These are phyloP conservation scores for Geranomyces michiganensis DNA, from an alignment of 192 early-diverging fungal species.

Conservation along the genomic window DNA sequence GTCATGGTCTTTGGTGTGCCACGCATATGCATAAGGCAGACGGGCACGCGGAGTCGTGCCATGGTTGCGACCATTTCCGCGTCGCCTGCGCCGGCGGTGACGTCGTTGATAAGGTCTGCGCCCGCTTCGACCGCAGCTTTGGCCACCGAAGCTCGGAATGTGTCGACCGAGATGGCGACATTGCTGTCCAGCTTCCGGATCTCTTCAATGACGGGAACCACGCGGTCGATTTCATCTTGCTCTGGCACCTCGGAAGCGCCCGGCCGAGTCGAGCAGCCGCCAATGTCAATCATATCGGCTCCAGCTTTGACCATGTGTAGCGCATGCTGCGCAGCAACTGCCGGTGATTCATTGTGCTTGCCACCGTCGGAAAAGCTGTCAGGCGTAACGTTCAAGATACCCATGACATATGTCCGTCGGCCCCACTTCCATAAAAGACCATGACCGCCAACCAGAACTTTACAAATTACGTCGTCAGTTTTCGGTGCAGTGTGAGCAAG, in stretches of 20 bases:
- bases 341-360: constrained; percentile 52
- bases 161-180: constrained; percentile 91
- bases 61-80: constrained; percentile 77
- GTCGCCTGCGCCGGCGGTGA: constrained; percentile 82
- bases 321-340: constrained; percentile 70
- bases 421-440: constrained; percentile 60
- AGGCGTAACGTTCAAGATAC: constrained; percentile 95
- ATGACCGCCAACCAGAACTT: constrained; percentile 47
- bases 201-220: constrained; percentile 83
- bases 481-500: constrained; percentile 40
- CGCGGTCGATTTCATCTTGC: constrained; percentile 75
- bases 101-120: constrained; percentile 93
- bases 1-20: constrained; percentile 89
- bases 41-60: constrained; percentile 77
- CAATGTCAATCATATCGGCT: constrained; percentile 93
- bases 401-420: constrained; percentile 84
- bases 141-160: constrained; percentile 85
- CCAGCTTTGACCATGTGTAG: constrained; percentile 71
- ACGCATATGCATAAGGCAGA: constrained; percentile 98
- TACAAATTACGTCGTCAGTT: constrained; percentile 43
- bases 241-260: constrained; percentile 71
- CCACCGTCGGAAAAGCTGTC: constrained; percentile 98
- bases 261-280: constrained; percentile 93
- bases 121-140: constrained; percentile 85
- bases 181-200: constrained; percentile 63